Percentiles rank a stretch among this genome's conserved stretches.
phyloP scores from a whole-genome alignment of 179 eudicot genomes.

The Silene noctiflora region DNA sequence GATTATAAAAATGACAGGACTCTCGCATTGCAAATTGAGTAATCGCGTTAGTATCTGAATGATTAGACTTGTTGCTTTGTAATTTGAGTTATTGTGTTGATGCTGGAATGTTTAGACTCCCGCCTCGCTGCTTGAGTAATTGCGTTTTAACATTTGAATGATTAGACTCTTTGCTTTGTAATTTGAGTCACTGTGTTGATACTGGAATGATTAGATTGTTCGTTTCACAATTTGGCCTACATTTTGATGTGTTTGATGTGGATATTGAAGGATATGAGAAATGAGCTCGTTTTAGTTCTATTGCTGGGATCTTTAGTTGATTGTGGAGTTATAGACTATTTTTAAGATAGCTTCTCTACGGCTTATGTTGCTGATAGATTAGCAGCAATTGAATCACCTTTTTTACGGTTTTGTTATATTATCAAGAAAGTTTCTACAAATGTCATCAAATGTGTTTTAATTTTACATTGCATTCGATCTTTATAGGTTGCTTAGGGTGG shows the following conservation, averaged over 20 bases:
- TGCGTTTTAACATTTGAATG: neutral
- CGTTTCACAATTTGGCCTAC: neutral
- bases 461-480: neutral
- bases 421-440: neutral
- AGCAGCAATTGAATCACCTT: neutral
- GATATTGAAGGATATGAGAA: neutral
- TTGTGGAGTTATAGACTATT: neutral
- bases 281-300: neutral
- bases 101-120: neutral
- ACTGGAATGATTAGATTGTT: neutral
- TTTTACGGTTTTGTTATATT: neutral
- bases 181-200: slow-evolving; percentile 3
- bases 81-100: neutral
- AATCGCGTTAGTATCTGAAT: neutral
- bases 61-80: neutral
- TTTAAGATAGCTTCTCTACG: neutral
- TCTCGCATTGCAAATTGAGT: neutral
- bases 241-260: neutral
- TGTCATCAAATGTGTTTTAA: neutral
- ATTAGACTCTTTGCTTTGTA: neutral
- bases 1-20: neutral
- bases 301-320: neutral
- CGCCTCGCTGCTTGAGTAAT: neutral
- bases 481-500: neutral
- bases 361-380: neutral